Base-by-base conservation (phyloP, 345 rosid species). In the Gossypium turneri region DNA sequence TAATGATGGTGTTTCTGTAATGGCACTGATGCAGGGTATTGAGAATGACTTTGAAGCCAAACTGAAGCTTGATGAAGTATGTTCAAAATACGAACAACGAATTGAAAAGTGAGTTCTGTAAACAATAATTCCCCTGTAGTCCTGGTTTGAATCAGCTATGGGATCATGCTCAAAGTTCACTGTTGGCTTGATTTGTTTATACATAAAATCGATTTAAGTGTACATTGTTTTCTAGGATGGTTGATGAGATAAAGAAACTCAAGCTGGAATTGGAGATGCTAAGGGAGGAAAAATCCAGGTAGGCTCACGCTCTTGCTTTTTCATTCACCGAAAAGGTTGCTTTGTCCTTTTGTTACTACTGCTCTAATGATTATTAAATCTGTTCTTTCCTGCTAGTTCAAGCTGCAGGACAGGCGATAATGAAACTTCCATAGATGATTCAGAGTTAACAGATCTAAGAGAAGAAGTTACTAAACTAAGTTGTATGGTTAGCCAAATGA, bases 1-100 rank as follows among this genome's bases (percentile, higher is more conserved):
- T 57, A 44, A 57, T 20, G 19, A 20, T 60, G 7, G 51, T 4
- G 41, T 58, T 73, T 29, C n/a, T 74, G 41, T 68, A 76, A 76
- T 82, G 98, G 87, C 94, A 73, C 73, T 91, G 77, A 86, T 95
- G 92, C 93, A 87, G 84, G 82, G 89, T 41, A 84, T 91, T 81
- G 97, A 91, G 86, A 94, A 93, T 82, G 98, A 93, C 60, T 88
- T 91, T 79, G 99, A 95, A 87, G 91, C 93, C 78, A 92, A 85
- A 48, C 81, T 91, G 17, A 88, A 90, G 70, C 91, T 93, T 48
- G 92, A 90, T 75, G 85, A 89, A 79, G 85, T 90, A 44, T 83
- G 90, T 75, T 75, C 91, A 34, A 88, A 84, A 70, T 90, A 91
- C 71, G 98, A 93, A 76, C 84, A 83, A 27, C 98, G 92, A 81